Conservation (phyloP, 257 asterid species). For the Catharanthus roseus region DNA sequence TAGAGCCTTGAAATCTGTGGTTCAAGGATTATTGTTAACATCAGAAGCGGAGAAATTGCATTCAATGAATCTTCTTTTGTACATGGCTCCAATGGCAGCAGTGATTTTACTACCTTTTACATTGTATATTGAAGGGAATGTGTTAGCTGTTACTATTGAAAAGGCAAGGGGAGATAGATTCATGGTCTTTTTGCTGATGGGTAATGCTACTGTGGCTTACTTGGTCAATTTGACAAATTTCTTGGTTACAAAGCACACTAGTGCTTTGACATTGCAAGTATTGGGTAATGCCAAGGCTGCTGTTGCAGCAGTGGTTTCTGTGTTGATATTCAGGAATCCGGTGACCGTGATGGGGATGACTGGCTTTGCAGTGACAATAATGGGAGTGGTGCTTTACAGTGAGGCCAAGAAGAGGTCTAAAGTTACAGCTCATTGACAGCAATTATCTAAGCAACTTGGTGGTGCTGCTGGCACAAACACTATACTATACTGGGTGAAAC, state of each 20-base stretch:
- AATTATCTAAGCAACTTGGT: constrained; percentile 12
- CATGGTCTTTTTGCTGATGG: constrained; percentile 57
- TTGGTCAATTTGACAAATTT: constrained; percentile 85
- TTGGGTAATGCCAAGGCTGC: constrained; percentile 98
- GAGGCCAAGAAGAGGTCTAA: constrained; percentile 92
- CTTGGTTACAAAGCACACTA: constrained; percentile 89
- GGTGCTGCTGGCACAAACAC: constrained; percentile 15
- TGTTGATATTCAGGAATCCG: constrained; percentile 86
- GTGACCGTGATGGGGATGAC: constrained; percentile 92
- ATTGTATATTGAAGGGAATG: constrained; percentile 82
- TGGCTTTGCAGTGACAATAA: constrained; percentile 76
- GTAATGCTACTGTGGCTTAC: constrained; percentile 84
- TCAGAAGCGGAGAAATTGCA: constrained; percentile 90
- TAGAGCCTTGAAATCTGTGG: constrained; percentile 87
- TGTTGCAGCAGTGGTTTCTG: constrained; percentile 88
- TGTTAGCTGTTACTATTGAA: constrained; percentile 51
- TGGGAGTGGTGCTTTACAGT: constrained; percentile 96
- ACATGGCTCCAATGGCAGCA: constrained; percentile 99
- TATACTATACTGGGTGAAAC: constrained; percentile 17
- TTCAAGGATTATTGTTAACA: constrained; percentile 70
- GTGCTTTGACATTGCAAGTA: constrained; percentile 87
- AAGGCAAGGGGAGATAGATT: constrained; percentile 61
- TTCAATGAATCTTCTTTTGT: constrained; percentile 84
- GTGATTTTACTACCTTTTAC: constrained; percentile 72
- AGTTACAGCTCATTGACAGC: constrained; percentile 62